Evolutionary conservation across 352 stramenopile species (phyloP), one percentile per base, ranked within the genome.

Genomic region (Blastocystis hominis): DNA sequence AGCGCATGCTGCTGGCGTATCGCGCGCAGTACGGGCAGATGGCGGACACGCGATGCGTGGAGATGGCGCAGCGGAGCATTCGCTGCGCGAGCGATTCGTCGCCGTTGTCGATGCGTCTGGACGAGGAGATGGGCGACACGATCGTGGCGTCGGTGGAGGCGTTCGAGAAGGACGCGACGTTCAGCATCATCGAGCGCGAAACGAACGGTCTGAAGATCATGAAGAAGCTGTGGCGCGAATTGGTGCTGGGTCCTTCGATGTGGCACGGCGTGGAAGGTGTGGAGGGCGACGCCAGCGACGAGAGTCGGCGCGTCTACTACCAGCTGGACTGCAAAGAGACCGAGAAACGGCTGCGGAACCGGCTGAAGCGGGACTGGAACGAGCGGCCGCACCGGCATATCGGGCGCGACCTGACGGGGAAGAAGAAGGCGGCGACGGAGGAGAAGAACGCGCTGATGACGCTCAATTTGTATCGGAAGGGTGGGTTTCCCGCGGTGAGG

Each of bases 191-290:
- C n/a, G 77, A 87, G 50, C 77, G 77, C 30, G 77, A 87, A 47
- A 87, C 77, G 3, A 78, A 78, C 53, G 77, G 77, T 15, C 66
- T 87, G 24, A 87, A 87, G 54, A 87, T 78, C 50, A 87, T 75
- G 46, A 75, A 87, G 77, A 87, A 87, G 7, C 66, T 87, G 38
- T 87, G 77, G 77, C 62, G 77, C 34, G 77, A 87, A 38, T 30
- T 87, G 47, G 54, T 87, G 15, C 59, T 87, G 9, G 77, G 77
- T 3, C 77, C 77, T 64, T 87, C 62, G 6, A 87, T 87, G 54
- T 87, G 77, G 77, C 77, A 87, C 38, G 77, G 77, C 40, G 77
- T 78, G 6, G 62, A 87, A 47, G 50, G 66, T 36, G 55, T 4
- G 20, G 66, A 77, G 66, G 62, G 62, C 62, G 38, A 9, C 1